Base-by-base conservation (phyloP, 2,329 filamentous ascomycete species). In the Trichoderma koningiopsis region DNA sequence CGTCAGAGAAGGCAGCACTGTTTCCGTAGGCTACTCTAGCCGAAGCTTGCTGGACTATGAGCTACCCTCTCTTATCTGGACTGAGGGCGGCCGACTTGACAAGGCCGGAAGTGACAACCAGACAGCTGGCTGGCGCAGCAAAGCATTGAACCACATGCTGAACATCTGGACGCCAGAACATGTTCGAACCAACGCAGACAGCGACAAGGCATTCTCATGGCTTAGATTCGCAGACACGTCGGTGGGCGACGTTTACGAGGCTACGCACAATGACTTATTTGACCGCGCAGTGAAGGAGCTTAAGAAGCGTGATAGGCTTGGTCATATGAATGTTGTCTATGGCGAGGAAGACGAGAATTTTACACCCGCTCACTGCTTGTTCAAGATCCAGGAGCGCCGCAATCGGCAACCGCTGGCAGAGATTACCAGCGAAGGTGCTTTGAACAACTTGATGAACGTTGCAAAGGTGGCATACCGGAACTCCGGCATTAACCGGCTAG, bases 131-230 rank as follows among this genome's bases (percentile, higher is more conserved):
- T 97, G 96, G 87, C 87, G 88, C 70, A 89, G 87, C 74, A 92
- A 91, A 77, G 93, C 91, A 72, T 81, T 98, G 27, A 82, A 88
- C 37, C 90, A 96, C 73, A 82, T 97, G 80, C 90, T 98, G 89
- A 97, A 96, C 76, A 90, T 99, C 64, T 99, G 93, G 90, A 88
- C 89, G 1, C 91, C 93, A 0, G 90, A 95, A 61, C 89, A 97
- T 74, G 87, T 97, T 55, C 85, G 86, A 14, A 82, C 88, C 59
- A 93, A 89, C 72, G 80, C 86, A 13, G 83, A 85, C 27, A 85
- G 86, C 0, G 84, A 86, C 61, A 87, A 88, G 16, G 86, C 89
- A 2, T 98, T 98, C 79, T 95, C 94, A 0, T 99, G 94, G 89
- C 85, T 98, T 70, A 90, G 94, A 5, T 97, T 99, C 75, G 88